phyloP scores from a whole-genome alignment of 768 basidiomycete genomes.

The Suillus alpinus region DNA sequence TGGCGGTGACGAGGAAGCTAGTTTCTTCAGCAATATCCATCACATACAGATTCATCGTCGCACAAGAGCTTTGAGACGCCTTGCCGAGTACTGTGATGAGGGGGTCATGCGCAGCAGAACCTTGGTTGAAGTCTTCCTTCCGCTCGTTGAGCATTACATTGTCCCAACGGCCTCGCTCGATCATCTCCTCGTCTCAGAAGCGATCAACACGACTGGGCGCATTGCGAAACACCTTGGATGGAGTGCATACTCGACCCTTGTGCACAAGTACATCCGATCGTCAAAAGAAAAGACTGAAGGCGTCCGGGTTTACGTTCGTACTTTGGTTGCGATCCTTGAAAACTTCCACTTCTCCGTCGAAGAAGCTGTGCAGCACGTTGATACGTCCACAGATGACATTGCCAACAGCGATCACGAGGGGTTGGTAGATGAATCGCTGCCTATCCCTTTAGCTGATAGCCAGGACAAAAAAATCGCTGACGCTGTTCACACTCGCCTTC shows the following conservation, averaged over 20 bases:
- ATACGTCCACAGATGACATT: slow-evolving; percentile 23
- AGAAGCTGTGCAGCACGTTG: slow-evolving; percentile 38
- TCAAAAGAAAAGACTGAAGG: slow-evolving; percentile 64
- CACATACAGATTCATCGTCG: slow-evolving; percentile 93
- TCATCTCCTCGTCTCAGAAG: slow-evolving; percentile 88
- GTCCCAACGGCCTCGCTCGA: slow-evolving; percentile 58
- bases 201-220: slow-evolving; percentile 74
- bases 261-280: slow-evolving; percentile 78
- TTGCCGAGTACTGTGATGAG: slow-evolving; percentile 72
- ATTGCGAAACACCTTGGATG: slow-evolving; percentile 78
- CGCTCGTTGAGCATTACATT: slow-evolving; percentile 82
- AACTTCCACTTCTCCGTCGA: slow-evolving; percentile 91
- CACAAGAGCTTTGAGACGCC: slow-evolving; percentile 78
- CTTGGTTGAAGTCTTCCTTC: slow-evolving; percentile 80
- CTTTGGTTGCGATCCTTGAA: slow-evolving; percentile 81
- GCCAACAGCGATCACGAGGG: slow-evolving; percentile 32
- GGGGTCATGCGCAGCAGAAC: slow-evolving; percentile 65
- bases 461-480: slow-evolving; percentile 53
- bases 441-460: slow-evolving; percentile 9
- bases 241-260: slow-evolving; percentile 77
- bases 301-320: slow-evolving; percentile 80
- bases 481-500: slow-evolving; percentile 68
- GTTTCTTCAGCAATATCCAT: slow-evolving; percentile 94
- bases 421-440: slow-evolving; percentile 8
- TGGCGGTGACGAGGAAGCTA: slow-evolving; percentile 89